phyloP scores from a whole-genome alignment of 2,329 filamentous ascomycete genomes.

The Colletotrichum liriopes region DNA sequence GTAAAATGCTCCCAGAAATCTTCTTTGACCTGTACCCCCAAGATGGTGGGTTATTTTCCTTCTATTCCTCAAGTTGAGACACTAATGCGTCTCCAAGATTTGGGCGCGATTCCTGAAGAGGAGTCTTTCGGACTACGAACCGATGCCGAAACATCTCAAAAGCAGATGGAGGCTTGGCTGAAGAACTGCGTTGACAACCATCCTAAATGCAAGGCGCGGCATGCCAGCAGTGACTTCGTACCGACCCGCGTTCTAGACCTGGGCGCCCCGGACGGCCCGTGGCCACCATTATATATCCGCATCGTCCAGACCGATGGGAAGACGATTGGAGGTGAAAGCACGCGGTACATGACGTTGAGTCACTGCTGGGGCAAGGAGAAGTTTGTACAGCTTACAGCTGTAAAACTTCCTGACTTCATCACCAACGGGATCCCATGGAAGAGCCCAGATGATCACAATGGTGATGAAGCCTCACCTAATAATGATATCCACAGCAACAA shows the following conservation, averaged over 20 bases:
- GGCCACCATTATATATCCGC: not conserved
- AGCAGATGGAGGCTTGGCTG: not conserved
- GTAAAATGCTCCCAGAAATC: not conserved
- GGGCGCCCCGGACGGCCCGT: not conserved
- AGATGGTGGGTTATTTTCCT: not conserved
- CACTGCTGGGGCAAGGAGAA: slow-evolving; percentile 45
- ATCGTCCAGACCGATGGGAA: slow-evolving; percentile 5
- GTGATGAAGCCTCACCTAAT: too few relatives aligned
- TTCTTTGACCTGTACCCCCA: not conserved
- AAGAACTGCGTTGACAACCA: not conserved
- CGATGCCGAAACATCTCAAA: not conserved
- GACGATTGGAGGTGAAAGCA: not conserved
- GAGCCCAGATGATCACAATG: too few relatives aligned
- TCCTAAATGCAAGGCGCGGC: slow-evolving; percentile 25
- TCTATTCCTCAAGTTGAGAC: not conserved
- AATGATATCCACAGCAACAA: not conserved
- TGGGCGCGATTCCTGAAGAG: not conserved
- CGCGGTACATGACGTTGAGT: slow-evolving; percentile 42
- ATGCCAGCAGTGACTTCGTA: slow-evolving; percentile 20
- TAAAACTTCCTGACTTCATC: slow-evolving; percentile 2
- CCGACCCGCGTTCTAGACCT: slow-evolving; percentile 42
- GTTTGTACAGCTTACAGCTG: slow-evolving; percentile 27
- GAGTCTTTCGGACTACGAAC: not conserved
- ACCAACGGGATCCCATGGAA: slow-evolving; percentile 20
- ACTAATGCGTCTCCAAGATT: not conserved